Conservation (phyloP, 2,329 filamentous ascomycete species). For the Scortechinia acanthostroma region DNA sequence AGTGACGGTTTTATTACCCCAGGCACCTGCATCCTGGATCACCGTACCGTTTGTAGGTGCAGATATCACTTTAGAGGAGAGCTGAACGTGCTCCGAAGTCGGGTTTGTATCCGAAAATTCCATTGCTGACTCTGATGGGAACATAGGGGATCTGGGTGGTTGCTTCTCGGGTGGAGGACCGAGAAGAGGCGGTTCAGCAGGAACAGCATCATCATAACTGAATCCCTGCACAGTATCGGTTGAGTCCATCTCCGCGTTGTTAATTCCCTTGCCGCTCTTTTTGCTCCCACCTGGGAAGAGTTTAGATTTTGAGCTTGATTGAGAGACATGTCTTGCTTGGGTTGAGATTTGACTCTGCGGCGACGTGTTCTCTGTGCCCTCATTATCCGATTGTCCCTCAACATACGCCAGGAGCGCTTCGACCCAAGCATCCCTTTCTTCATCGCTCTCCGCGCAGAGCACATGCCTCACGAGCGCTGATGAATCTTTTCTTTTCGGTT, state of each 20-base stretch:
- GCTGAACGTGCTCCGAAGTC: conserved; percentile 17
- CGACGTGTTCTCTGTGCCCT: conserved; percentile 8
- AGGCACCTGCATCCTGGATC: conserved; percentile 41
- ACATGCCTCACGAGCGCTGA: conserved; percentile 84
- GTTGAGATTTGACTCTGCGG: neutral
- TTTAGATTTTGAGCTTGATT: neutral
- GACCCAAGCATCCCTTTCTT: conserved; percentile 89
- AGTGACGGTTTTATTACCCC: conserved; percentile 42
- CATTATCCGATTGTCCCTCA: conserved; percentile 59
- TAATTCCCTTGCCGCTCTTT: neutral
- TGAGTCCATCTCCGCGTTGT: neutral
- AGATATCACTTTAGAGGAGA: conserved; percentile 76
- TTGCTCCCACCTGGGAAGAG: neutral
- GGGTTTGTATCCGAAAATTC: neutral
- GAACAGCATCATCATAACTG: neutral
- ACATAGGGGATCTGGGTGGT: neutral
- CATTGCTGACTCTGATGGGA: neutral
- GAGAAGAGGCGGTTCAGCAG: neutral
- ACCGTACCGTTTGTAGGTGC: conserved; percentile 83
- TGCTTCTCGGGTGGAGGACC: neutral
- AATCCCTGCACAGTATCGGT: neutral
- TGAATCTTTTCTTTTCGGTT: conserved; percentile 94
- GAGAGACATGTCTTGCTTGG: neutral
- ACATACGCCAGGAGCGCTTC: conserved; percentile 84
- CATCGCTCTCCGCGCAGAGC: conserved; percentile 88